Conservation (phyloP, 257 asterid species). For the Nicotiana benthamiana region DNA sequence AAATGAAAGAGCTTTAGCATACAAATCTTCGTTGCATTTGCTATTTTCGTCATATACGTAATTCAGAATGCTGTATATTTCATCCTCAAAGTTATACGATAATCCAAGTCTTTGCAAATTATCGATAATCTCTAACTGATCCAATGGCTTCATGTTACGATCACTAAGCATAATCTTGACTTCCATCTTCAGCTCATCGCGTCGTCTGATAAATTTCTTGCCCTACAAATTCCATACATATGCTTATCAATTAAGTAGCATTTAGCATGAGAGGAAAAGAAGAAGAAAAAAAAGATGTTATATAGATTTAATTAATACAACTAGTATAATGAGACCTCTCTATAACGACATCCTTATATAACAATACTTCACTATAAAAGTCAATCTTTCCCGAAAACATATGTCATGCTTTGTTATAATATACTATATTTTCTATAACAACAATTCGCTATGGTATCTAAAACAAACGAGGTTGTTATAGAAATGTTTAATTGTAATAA, state of each 20-base stretch:
- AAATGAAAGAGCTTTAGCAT: slow-evolving; percentile 29
- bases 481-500: too few species aligned
- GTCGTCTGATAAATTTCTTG: slow-evolving; percentile 10
- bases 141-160: background rate
- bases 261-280: too few species aligned
- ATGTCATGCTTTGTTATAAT: too few species aligned
- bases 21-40: slow-evolving; percentile 12
- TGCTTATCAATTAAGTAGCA: too few species aligned
- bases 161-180: slow-evolving; percentile 21
- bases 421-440: too few species aligned
- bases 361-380: too few species aligned
- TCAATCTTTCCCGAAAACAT: too few species aligned
- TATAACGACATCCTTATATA: too few species aligned
- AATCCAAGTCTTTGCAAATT: slow-evolving; percentile 30
- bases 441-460: too few species aligned
- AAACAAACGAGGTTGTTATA: too few species aligned
- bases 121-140: slow-evolving; percentile 23
- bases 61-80: slow-evolving; percentile 16
- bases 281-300: too few species aligned
- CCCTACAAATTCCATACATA: slow-evolving; percentile 8
- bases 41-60: background rate
- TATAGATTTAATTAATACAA: background rate
- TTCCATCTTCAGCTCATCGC: slow-evolving; percentile 11
- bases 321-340: too few species aligned
- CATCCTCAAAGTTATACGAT: slow-evolving; percentile 23